Evolutionary conservation across 306 rosid species (phyloP).

Genomic region (Medicago lupulina): DNA sequence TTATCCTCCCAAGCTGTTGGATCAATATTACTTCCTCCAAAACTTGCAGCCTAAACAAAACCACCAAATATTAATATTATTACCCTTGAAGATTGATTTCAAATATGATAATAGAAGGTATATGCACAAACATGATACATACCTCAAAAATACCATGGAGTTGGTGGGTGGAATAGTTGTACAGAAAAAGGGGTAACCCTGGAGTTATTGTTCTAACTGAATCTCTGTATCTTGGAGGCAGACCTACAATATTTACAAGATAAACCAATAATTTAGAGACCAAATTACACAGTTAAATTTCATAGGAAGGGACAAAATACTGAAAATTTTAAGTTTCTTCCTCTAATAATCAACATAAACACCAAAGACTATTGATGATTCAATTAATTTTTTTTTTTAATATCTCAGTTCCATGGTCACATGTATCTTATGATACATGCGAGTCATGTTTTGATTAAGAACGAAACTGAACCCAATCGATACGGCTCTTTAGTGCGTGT

Average conservation of each 20-base stretch:
- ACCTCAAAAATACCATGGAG: conserved; percentile 99
- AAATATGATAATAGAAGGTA: no score
- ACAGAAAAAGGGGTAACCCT: conserved; percentile 91
- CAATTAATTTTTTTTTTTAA: not conserved
- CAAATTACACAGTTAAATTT: not conserved
- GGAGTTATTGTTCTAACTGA: conserved; percentile 93
- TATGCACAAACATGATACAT: not conserved
- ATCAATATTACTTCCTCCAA: conserved; percentile 93
- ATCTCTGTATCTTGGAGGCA: conserved; percentile 92
- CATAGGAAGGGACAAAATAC: not conserved
- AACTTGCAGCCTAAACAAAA: conserved; percentile 80
- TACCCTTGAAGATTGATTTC: not conserved
- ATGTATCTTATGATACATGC: not conserved
- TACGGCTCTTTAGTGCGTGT: not conserved
- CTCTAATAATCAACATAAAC: not conserved
- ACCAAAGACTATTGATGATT: conserved; percentile 4
- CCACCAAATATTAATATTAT: not conserved
- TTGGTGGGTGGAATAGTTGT: conserved; percentile 97
- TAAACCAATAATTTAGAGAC: conserved; percentile 17
- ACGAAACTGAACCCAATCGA: not conserved
- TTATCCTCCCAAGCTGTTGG: conserved; percentile 97
- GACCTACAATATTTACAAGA: conserved; percentile 52
- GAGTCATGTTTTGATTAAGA: not conserved
- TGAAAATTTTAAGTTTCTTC: not conserved
- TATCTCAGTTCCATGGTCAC: not conserved